Evolutionary conservation across 2,329 filamentous ascomycete species (phyloP), one percentile per base, ranked within the genome.

Genomic region (Pezicula neosporulosa): DNA sequence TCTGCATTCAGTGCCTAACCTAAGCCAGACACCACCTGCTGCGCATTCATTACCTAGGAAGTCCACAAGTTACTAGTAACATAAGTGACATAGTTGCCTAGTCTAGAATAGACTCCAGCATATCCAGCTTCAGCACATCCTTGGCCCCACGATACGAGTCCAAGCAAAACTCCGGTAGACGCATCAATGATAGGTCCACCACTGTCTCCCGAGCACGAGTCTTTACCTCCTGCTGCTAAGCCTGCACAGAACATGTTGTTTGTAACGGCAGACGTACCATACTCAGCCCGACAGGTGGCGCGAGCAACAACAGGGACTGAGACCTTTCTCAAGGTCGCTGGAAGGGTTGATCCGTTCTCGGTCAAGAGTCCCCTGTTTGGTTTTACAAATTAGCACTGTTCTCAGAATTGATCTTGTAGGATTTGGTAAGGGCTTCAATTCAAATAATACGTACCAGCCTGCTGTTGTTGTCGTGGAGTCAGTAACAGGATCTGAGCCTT

Each of bases 121-220:
- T 38, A 53, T 19, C 51, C 54, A 28, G 53, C 48, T 19, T 49
- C 30, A 49, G 53, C 59, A 49, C 59, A 61, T 37, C 57, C 59
- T 39, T 52, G 27, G 16, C 59, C 59, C 49, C 50, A 58, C 24
- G 51, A 52, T 8, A 61, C 57, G 42, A 51, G 44, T n/a, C 59
- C 59, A 6, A 55, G 18, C 43, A 61, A 47, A 38, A 48, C 52
- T 10, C 46, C 44, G 35, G 56, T 60, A 15, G 37, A n/a, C 10
- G 55, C 45, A 53, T 58, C 52, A 35, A 57, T 42, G 16, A 61
- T 59, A 46, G 59, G 59, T 48, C 57, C 56, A 52, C 59, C 59
- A 39, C 48, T 53, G 45, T 61, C 59, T 28, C 51, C 48, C 15
- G 56, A 52, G 51, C 59, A 61, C 16, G 53, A 52, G 33, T 56